Percentiles rank a stretch among this genome's conserved stretches.
Conservation (phyloP, 2,329 filamentous ascomycete genomes). For the Fusarium euwallaceae region DNA sequence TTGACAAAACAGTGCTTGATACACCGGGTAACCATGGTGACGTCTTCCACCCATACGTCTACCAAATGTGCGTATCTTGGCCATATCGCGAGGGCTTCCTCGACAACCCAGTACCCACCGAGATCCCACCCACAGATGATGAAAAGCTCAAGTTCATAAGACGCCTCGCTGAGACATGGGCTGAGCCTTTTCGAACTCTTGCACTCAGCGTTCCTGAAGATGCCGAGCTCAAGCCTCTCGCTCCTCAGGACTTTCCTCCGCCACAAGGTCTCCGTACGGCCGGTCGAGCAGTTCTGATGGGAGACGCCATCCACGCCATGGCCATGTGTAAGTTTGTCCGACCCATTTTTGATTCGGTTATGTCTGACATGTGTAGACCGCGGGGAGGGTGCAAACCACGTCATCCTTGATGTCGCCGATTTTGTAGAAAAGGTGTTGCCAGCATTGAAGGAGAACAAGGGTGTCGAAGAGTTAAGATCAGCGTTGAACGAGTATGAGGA, state of each 20-base stretch:
- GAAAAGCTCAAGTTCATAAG: constrained; percentile 60
- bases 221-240: constrained; percentile 59
- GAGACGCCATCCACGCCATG: constrained; percentile 70
- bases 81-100: constrained; percentile 55
- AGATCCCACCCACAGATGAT: constrained; percentile 55
- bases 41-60: constrained; percentile 54
- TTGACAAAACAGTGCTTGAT: constrained; percentile 57
- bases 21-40: constrained; percentile 58
- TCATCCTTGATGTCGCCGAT: constrained; percentile 64
- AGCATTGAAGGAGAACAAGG: neutral
- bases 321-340: constrained; percentile 65
- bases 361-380: constrained; percentile 55
- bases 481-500: constrained; percentile 59
- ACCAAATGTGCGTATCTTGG: constrained; percentile 68
- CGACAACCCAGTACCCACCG: constrained; percentile 47
- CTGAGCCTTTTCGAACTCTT: constrained; percentile 62
- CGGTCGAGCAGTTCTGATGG: constrained; percentile 61
- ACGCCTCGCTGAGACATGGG: constrained; percentile 59
- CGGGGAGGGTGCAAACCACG: constrained; percentile 70
- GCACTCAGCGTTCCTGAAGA: constrained; percentile 56
- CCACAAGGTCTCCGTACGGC: constrained; percentile 51
- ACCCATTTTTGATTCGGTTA: accelerated
- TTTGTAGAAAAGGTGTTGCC: constrained; percentile 54
- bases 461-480: constrained; percentile 32
- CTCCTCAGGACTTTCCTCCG: constrained; percentile 63